Percentiles rank a stretch among this genome's conserved stretches.
phyloP scores from a whole-genome alignment of 2,329 filamentous ascomycete species.

The Sordariomycetes sp. region DNA sequence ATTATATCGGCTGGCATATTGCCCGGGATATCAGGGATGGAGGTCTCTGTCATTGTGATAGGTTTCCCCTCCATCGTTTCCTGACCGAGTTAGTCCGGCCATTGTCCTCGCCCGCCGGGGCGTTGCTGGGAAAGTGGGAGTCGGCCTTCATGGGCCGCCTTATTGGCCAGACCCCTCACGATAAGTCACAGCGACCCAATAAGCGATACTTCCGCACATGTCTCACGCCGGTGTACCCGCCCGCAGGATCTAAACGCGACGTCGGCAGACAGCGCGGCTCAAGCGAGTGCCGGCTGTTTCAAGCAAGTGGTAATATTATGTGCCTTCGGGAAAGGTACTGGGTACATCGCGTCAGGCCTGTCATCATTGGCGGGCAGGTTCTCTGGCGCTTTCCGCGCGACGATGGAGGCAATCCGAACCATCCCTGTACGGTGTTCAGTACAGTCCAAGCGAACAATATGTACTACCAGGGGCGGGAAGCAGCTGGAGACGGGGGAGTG shows the following conservation, averaged over 20 bases:
- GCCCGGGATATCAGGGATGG: not conserved
- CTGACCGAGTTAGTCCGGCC: too few relatives aligned
- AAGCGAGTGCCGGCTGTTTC: not conserved
- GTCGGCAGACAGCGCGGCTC: not conserved
- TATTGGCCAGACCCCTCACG: not conserved
- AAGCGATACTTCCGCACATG: not conserved
- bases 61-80: too few relatives aligned
- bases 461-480: not conserved
- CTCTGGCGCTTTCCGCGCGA: not conserved
- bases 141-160: not conserved
- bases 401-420: not conserved
- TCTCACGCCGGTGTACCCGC: not conserved
- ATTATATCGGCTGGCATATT: not conserved
- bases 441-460: not conserved
- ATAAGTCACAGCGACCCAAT: not conserved
- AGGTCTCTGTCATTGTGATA: not conserved
- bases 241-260: not conserved
- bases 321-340: not conserved
- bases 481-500: not conserved
- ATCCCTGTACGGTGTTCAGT: not conserved
- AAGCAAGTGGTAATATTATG: not conserved
- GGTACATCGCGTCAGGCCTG: not conserved
- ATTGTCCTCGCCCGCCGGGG: too few relatives aligned
- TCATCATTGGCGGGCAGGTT: not conserved
- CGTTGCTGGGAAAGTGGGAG: too few relatives aligned